A percentile compares a stretch with the other conserved stretches of the same genome.
Evolutionary conservation across 1,284 basidiomycete species (phyloP).

Genomic region (Sparassis latifolia): DNA sequence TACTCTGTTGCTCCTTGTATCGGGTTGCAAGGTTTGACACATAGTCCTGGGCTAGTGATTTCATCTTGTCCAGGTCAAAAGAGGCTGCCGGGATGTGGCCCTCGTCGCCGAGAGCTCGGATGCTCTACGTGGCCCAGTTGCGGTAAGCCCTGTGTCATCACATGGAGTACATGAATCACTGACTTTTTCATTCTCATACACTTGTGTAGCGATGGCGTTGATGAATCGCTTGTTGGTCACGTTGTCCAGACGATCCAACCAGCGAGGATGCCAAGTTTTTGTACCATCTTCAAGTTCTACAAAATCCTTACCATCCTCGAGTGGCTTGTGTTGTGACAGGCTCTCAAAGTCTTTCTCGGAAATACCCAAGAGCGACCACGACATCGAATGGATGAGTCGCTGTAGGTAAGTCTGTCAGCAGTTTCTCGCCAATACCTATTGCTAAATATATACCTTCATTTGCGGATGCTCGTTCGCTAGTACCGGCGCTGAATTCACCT

Average conservation of each 20-base stretch:
- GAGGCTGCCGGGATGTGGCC: not conserved
- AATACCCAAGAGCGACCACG: not conserved
- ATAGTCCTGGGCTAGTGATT: not conserved
- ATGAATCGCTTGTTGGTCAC: not conserved
- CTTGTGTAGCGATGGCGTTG: not conserved
- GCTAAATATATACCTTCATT: not conserved
- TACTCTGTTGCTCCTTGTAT: not conserved
- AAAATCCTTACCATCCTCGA: not conserved
- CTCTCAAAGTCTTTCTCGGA: not conserved
- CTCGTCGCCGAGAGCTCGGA: no score
- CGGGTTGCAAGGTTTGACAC: not conserved
- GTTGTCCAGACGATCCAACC: not conserved
- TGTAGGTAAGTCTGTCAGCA: not conserved
- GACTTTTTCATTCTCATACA: not conserved
- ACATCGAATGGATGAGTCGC: not conserved
- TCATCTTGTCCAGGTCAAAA: not conserved
- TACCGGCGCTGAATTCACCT: not conserved
- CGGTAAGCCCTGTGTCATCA: not conserved
- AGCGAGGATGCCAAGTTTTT: not conserved
- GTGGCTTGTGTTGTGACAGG: not conserved
- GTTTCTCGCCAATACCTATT: not conserved
- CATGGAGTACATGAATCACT: not conserved
- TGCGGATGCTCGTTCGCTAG: not conserved
- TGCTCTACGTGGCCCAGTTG: not conserved
- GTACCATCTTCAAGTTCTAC: not conserved